These are phyloP conservation scores for Viridothelium virens DNA, from an alignment of 495 filamentous ascomycete genomes.

Conservation along the genomic window DNA sequence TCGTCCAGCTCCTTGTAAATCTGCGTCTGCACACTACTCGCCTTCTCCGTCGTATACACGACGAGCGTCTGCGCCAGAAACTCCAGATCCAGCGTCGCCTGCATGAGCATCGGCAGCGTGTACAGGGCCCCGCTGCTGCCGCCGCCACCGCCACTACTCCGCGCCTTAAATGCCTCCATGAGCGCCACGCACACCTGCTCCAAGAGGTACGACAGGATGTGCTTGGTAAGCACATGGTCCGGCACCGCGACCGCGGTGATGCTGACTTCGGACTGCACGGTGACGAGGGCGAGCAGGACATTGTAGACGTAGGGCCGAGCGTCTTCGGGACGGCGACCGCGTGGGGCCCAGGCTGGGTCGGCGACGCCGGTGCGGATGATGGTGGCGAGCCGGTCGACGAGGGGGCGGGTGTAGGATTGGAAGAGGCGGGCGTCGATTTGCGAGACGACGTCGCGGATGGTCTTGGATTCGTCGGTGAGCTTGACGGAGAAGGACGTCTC, in stretches of 20 bases:
- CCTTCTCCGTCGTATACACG: conserved; percentile 78
- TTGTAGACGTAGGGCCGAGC: conserved; percentile 85
- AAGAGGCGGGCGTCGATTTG: conserved; percentile 88
- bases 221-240: conserved; percentile 47
- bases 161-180: conserved; percentile 45
- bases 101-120: conserved; percentile 76
- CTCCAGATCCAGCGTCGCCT: conserved; percentile 93
- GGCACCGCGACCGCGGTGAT: conserved; percentile 65
- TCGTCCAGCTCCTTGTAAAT: conserved; percentile 84
- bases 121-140: conserved; percentile 43
- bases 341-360: conserved; percentile 61
- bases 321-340: conserved; percentile 54
- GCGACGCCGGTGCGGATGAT: conserved; percentile 66
- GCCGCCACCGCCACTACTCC: conserved; percentile 40
- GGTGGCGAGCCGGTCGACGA: conserved; percentile 50
- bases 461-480: conserved; percentile 82
- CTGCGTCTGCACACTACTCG: conserved; percentile 67
- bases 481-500: conserved; percentile 84
- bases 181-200: conserved; percentile 66
- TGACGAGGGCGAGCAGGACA: conserved; percentile 69
- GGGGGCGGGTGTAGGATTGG: conserved; percentile 76
- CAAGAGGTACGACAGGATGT: conserved; percentile 72
- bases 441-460: conserved; percentile 75
- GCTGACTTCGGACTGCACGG: conserved; percentile 84
- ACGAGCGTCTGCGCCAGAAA: conserved; percentile 90